These are phyloP conservation scores for Periglandula ipomoeae DNA, from an alignment of 2,329 filamentous ascomycete genomes.

Conservation along the genomic window DNA sequence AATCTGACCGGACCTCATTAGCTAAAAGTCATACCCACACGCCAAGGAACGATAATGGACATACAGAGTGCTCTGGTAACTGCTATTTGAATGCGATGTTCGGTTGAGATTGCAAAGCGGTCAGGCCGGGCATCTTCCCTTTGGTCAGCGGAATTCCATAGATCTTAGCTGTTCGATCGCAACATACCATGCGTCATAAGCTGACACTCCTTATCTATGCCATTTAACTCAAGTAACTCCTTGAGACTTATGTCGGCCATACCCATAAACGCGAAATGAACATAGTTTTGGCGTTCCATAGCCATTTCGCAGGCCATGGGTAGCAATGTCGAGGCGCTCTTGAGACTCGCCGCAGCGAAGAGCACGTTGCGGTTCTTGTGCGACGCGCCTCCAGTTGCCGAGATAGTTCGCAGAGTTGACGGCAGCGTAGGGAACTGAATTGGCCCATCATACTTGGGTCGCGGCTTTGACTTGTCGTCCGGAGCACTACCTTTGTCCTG, in stretches of 20 bases:
- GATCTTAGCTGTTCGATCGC: background rate
- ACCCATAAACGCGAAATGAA: slow-evolving; percentile 76
- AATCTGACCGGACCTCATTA: slow-evolving; percentile 24
- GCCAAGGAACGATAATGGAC: slow-evolving; percentile 11
- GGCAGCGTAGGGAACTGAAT: slow-evolving; percentile 61
- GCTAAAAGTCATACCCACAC: background rate
- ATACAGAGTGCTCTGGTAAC: slow-evolving; percentile 55
- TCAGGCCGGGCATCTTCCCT: slow-evolving; percentile 68
- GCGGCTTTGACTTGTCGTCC: background rate
- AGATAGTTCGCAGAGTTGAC: slow-evolving; percentile 50
- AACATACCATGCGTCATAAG: slow-evolving; percentile 48
- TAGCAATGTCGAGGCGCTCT: slow-evolving; percentile 62
- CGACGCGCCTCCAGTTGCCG: slow-evolving; percentile 41
- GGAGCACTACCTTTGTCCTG: too few species aligned
- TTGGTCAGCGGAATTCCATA: background rate
- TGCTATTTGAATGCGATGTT: slow-evolving; percentile 57
- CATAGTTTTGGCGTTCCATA: slow-evolving; percentile 54
- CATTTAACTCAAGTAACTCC: slow-evolving; percentile 67
- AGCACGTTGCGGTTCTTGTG: slow-evolving; percentile 60
- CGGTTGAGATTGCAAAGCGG: slow-evolving; percentile 58
- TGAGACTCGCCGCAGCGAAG: slow-evolving; percentile 67
- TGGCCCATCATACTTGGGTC: slow-evolving; percentile 52
- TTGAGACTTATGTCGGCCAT: slow-evolving; percentile 59
- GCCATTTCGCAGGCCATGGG: slow-evolving; percentile 87
- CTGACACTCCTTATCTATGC: slow-evolving; percentile 61